phyloP scores from a whole-genome alignment of 352 stramenopile species.

The Pythium biforme region DNA sequence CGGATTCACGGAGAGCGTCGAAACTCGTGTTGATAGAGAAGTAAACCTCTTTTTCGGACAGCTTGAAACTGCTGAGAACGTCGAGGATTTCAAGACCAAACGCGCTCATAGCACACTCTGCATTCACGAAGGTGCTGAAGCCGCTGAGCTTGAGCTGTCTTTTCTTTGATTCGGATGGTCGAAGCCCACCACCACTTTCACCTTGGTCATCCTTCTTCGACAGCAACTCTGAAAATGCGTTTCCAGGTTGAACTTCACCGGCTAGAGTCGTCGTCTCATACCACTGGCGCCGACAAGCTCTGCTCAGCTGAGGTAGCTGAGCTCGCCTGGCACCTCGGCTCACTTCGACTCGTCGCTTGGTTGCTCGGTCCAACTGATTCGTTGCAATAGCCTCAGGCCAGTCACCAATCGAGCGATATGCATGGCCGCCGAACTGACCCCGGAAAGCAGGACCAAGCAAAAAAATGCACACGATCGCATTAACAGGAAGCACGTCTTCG shows the following conservation, averaged over 20 bases:
- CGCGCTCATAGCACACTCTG: constrained; percentile 55
- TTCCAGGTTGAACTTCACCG: constrained; percentile 12
- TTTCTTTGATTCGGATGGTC: constrained; percentile 30
- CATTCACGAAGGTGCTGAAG: constrained; percentile 59
- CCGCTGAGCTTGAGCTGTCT: constrained; percentile 30
- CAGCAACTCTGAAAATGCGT: constrained; percentile 20
- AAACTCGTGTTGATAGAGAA: constrained; percentile 66
- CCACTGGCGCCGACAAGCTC: constrained; percentile 51
- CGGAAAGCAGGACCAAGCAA: constrained; percentile 60
- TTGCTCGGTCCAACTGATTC: constrained; percentile 52
- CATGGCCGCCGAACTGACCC: constrained; percentile 61
- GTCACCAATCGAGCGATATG: constrained; percentile 62
- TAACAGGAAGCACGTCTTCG: constrained; percentile 49
- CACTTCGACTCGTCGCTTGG: constrained; percentile 59
- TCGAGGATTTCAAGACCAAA: constrained; percentile 67
- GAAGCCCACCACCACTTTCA: constrained; percentile 7
- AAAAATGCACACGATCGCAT: constrained; percentile 60
- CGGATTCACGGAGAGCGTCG: constrained; percentile 26
- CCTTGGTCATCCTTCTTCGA: constrained; percentile 45
- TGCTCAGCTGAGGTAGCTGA: constrained; percentile 43
- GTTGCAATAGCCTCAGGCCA: constrained; percentile 69
- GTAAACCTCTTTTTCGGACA: constrained; percentile 51
- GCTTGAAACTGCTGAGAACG: constrained; percentile 53
- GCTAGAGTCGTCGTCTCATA: constrained; percentile 1
- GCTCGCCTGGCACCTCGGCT: constrained; percentile 40